Base-by-base conservation (phyloP, 495 filamentous ascomycete genomes). In the Annulohypoxylon moriforme region DNA sequence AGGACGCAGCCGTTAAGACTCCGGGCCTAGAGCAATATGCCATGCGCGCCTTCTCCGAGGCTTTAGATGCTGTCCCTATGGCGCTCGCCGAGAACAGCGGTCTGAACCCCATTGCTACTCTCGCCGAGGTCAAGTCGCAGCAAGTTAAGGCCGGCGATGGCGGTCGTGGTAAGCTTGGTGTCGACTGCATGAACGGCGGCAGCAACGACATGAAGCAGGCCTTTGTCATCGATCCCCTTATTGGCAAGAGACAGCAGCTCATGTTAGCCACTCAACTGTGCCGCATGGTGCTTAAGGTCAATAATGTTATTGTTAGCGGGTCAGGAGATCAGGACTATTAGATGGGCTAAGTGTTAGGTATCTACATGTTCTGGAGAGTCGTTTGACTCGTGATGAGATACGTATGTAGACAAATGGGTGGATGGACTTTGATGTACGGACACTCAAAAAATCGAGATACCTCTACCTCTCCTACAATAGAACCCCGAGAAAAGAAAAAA, bases 221-320 rank as follows among this genome's bases (percentile, higher is more conserved):
- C 69, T 98, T 98, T 81, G 96, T 97, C 64, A 97, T 99, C 75
- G 96, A 99, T 75, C 96, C 96, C 29, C 83, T 99, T 64, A 98
- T 99, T 76, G 94, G 94, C 67, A 99, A 99, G 87, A 89, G 93
- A 77, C 94, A 97, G 84, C 96, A 99, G 82, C 87, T 99, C 64
- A 86, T 97, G 79, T 87, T 99, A 58, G 96, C 96, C 14, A 98
- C 96, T 18, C 96, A 99, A 83, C 88, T 99, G 27, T 98, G 96
- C 85, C 90, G 96, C 63, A 99, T 99, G 96, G 96, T 99, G 71
- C 88, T 99, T 64, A 99, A 99, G 89, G 92, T 96, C 79, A 87
- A 92, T 84, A 98, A 98, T 80, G 96, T 99, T 69, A 99, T 99
- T 74, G 92, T 99, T 75, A 89, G 94, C 36, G 96, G 96, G 20